Evolutionary conservation across 164 flowering plant species (phyloP).

Genomic region (Macadamia integrifolia): DNA sequence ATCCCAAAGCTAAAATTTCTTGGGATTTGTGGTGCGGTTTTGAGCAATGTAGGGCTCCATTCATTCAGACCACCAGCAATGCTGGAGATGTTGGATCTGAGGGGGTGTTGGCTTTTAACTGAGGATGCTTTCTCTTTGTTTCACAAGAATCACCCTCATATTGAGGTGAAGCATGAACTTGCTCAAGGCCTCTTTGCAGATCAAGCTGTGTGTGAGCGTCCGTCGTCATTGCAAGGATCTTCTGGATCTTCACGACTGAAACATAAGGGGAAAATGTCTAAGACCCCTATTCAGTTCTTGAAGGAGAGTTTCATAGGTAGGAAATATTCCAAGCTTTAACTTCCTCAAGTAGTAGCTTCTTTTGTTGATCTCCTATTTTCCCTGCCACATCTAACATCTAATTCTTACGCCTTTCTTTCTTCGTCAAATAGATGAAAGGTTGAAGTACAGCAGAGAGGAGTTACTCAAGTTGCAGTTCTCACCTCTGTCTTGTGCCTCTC

Average conservation of each 20-base stretch:
- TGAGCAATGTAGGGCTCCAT: conserved; percentile 54
- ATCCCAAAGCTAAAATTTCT: conserved; percentile 45
- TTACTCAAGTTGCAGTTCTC: conserved; percentile 51
- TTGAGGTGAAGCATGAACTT: conserved; percentile 68
- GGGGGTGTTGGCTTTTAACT: conserved; percentile 87
- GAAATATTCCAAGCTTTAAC: conserved; percentile 2
- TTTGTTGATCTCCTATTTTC: not conserved
- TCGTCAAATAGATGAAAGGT: conserved; percentile 65
- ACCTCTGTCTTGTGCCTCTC: conserved; percentile 17
- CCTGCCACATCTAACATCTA: not conserved
- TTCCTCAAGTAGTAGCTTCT: not conserved
- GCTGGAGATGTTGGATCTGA: conserved; percentile 53
- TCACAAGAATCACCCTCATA: conserved; percentile 40
- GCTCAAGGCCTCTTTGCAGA: conserved; percentile 15
- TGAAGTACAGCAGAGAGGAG: conserved; percentile 70
- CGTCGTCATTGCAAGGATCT: conserved; percentile 26
- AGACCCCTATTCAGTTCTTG: conserved; percentile 13
- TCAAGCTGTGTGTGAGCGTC: conserved; percentile 1
- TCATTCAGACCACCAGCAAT: conserved; percentile 50
- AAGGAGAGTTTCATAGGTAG: conserved; percentile 34
- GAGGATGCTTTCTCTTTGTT: conserved; percentile 42
- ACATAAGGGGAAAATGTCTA: conserved; percentile 18
- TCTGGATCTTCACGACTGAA: conserved; percentile 15
- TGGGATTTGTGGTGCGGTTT: conserved; percentile 53
- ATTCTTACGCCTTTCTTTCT: not conserved